phyloP scores from a whole-genome alignment of 257 asterid genomes.

The Marsdenia floribunda region DNA sequence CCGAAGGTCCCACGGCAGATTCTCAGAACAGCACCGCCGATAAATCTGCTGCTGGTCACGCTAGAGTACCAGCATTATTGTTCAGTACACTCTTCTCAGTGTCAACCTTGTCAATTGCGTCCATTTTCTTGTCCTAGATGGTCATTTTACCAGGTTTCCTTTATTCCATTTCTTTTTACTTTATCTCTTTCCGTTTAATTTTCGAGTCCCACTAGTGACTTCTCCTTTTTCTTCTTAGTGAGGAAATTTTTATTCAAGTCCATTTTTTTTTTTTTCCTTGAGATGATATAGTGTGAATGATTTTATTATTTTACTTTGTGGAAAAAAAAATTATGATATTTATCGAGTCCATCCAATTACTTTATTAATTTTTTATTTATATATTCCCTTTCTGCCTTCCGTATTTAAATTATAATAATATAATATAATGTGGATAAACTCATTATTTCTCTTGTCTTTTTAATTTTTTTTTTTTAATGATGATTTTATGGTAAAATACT shows the following conservation, averaged over 20 bases:
- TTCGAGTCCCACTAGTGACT: slow-evolving; percentile 23
- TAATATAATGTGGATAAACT: background rate
- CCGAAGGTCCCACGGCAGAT: slow-evolving; percentile 56
- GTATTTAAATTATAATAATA: background rate
- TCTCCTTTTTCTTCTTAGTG: slow-evolving; percentile 11
- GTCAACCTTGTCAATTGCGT: slow-evolving; percentile 47
- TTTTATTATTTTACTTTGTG: slow-evolving; percentile 7
- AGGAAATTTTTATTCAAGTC: slow-evolving; percentile 29
- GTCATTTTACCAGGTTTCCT: slow-evolving; percentile 32
- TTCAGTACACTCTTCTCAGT: slow-evolving; percentile 35
- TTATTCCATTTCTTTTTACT: slow-evolving; percentile 18
- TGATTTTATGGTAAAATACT: too few species aligned
- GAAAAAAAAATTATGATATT: background rate
- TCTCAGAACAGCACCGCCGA: slow-evolving; percentile 64
- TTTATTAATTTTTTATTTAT: background rate
- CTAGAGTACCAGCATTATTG: slow-evolving; percentile 36
- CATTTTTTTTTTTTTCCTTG: slow-evolving; percentile 3
- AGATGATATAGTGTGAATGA: slow-evolving; percentile 15
- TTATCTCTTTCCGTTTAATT: slow-evolving; percentile 6
- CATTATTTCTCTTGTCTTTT: background rate
- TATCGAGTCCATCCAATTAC: background rate
- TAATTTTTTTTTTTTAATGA: background rate
- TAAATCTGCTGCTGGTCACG: slow-evolving; percentile 35
- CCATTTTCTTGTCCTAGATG: slow-evolving; percentile 45
- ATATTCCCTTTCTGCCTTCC: background rate